phyloP scores from a whole-genome alignment of 345 rosid species.

The Euphorbia pulcherrima region DNA sequence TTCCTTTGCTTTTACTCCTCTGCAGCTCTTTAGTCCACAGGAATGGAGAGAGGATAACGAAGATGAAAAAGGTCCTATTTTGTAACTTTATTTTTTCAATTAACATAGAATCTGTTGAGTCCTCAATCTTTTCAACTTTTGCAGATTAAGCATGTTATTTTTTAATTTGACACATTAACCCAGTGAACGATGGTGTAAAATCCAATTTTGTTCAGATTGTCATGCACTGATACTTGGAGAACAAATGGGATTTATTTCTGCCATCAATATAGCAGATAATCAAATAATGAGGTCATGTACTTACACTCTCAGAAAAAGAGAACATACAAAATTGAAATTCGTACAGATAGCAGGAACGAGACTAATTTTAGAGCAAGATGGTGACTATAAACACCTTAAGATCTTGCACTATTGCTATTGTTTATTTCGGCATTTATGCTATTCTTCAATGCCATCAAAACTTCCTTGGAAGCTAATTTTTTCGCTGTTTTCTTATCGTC shows the following conservation, averaged over 20 bases:
- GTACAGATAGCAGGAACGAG: background rate
- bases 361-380: background rate
- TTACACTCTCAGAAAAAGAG: background rate
- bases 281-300: background rate
- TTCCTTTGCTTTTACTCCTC: background rate
- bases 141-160: too few relatives aligned
- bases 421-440: background rate
- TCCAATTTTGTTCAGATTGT: too few relatives aligned
- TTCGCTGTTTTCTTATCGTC: conserved; percentile 48
- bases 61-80: background rate
- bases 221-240: too few relatives aligned
- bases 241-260: background rate
- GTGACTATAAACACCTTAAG: too few relatives aligned
- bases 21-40: background rate
- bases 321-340: too few relatives aligned
- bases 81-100: too few relatives aligned
- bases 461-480: conserved; percentile 52
- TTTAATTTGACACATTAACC: background rate
- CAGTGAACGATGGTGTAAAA: too few relatives aligned
- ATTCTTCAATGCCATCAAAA: conserved; percentile 49
- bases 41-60: background rate
- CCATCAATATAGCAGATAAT: background rate
- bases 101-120: too few relatives aligned
- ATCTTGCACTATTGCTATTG: background rate
- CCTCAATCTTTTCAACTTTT: too few relatives aligned